Evolutionary conservation across 352 stramenopile species (phyloP), one percentile per base, ranked within the genome.

Genomic region (Discostella stelligera): DNA sequence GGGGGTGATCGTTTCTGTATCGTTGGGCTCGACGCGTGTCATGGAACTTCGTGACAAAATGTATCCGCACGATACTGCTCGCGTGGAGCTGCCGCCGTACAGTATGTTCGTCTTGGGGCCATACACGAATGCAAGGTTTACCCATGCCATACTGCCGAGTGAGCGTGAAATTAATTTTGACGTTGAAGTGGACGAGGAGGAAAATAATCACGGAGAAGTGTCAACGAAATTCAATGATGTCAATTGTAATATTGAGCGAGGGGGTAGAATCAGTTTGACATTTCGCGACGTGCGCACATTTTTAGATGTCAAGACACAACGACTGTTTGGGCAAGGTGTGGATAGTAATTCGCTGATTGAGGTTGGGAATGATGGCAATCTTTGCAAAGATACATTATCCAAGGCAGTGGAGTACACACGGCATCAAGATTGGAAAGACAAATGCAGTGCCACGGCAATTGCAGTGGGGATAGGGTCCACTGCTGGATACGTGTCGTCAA

Each of bases 31-130:
- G 21, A 78, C 71, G 46, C 56, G 84, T 5, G 59, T 86, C 2
- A 66, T 90, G 66, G 84, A 90, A 66, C 55, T 90, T 25, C 54
- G 71, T 32, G 78, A 82, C 69, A 48, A 79, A 13, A 13, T 30
- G 6, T 69, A 75, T 74, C 84, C 84, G 2, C 69, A 82, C 52
- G 84, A 90, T 79, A 52, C 80, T 6, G 66, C 62, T 18, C 59
- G 76, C 18, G 50, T 90, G 10, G 61, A 80, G 18, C 37, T 90
- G 7, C 84, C 84, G 16, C 79, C 76, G n/a, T 44, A 76, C 14
- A 83, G 67, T 18, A 90, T 90, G 82, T 72, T 90, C 20, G 82
- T 90, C 0, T 41, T 90, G 13, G 84, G 82, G 16, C 82, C 84
- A 11, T 68, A 75, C 18, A 87, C 82, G 11, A 90, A 90, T 44